Conservation (phyloP, 2,329 filamentous ascomycete genomes). For the Fusarium sp. region DNA sequence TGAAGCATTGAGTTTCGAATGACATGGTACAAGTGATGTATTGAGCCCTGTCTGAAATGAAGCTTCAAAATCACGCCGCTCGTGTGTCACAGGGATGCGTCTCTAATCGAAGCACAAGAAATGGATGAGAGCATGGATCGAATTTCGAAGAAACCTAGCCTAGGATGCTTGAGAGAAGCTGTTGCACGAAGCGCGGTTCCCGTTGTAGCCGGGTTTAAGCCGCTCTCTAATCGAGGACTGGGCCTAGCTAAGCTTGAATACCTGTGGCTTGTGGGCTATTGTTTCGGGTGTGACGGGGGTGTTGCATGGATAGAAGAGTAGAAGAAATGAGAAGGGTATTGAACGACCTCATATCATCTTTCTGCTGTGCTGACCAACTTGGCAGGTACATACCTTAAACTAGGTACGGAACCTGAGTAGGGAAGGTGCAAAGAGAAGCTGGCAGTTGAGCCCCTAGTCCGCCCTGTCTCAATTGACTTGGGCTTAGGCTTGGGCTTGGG, state of each 20-base stretch:
- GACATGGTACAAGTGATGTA: constrained; percentile 13
- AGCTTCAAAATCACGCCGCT: constrained; percentile 15
- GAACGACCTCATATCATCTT: constrained; percentile 2
- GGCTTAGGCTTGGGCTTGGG: neutral
- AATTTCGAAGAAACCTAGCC: constrained; percentile 37
- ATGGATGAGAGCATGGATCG: constrained; percentile 41
- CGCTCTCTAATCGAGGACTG: constrained; percentile 3
- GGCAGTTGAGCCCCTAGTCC: neutral
- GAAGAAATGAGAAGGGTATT: neutral
- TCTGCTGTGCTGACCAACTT: neutral
- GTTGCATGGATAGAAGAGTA: constrained; percentile 18
- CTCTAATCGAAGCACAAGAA: constrained; percentile 43
- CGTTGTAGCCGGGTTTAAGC: constrained; percentile 38
- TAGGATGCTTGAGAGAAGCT: constrained; percentile 13
- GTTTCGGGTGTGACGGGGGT: constrained; percentile 38
- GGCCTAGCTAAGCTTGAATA: neutral
- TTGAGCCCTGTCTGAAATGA: constrained; percentile 15
- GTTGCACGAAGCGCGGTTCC: constrained; percentile 32
- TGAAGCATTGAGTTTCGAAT: neutral
- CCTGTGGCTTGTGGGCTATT: constrained; percentile 40
- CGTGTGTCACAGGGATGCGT: constrained; percentile 29
- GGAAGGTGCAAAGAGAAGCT: neutral
- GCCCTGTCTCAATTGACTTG: neutral
- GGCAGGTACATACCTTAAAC: neutral
- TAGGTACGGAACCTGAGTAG: neutral